phyloP scores from a whole-genome alignment of 2,329 filamentous ascomycete genomes.

The Aspergillus texensis region DNA sequence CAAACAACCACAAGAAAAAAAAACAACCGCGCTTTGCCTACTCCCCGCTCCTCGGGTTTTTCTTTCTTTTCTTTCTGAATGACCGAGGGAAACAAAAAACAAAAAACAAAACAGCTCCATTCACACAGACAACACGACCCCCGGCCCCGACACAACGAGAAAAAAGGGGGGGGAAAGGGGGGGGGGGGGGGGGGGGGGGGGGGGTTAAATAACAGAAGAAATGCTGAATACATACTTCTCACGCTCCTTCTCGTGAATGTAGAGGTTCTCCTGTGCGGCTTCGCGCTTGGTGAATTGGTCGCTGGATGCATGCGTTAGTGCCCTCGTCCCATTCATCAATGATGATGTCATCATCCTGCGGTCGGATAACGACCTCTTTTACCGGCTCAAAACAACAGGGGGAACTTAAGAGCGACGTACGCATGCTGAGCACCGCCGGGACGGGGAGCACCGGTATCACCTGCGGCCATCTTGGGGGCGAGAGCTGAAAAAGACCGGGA shows the following conservation, averaged over 20 bases:
- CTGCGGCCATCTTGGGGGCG: conserved; percentile 65
- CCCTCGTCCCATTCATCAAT: neutral
- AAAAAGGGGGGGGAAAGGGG: too few relatives aligned
- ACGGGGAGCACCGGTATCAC: conserved; percentile 64
- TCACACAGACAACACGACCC: too few relatives aligned
- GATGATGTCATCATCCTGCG: conserved; percentile 23
- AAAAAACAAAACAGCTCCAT: too few relatives aligned
- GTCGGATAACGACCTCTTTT: neutral
- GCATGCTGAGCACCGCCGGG: conserved; percentile 37
- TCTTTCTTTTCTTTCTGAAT: too few relatives aligned
- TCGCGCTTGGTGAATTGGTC: conserved; percentile 94
- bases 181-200: too few relatives aligned
- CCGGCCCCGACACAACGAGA: too few relatives aligned
- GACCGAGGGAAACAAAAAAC: too few relatives aligned
- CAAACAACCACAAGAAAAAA: too few relatives aligned
- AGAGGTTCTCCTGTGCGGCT: conserved; percentile 79
- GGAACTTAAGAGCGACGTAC: conserved; percentile 33
- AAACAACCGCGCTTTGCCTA: too few relatives aligned
- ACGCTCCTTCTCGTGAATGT: conserved; percentile 84
- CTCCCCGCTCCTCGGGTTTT: too few relatives aligned
- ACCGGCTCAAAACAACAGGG: neutral
- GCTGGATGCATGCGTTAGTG: conserved; percentile 49
- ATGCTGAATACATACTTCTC: conserved; percentile 64
- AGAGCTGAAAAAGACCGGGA: conserved; percentile 66
- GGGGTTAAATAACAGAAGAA: neutral